Percentiles rank a stretch among this genome's conserved stretches.
Conservation (phyloP, 2,329 filamentous ascomycete species). For the Fonsecaea pedrosoi region DNA sequence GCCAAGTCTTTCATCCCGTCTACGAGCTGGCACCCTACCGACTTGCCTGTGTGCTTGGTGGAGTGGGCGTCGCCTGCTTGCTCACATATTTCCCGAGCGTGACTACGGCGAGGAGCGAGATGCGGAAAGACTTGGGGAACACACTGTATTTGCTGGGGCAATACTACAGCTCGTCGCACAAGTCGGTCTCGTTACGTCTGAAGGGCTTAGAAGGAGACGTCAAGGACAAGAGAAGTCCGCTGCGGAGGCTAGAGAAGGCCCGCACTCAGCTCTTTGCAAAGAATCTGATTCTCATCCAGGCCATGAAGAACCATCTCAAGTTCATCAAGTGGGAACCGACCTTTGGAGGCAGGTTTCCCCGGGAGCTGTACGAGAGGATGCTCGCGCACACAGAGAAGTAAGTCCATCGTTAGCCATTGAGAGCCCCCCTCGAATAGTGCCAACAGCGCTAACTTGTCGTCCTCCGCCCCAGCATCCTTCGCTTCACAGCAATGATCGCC, state of each 20-base stretch:
- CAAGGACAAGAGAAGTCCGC: constrained; percentile 40
- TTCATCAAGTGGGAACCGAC: constrained; percentile 75
- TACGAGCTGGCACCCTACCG: constrained; percentile 75
- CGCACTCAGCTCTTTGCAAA: constrained; percentile 71
- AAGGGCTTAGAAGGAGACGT: constrained; percentile 46
- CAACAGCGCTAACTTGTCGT: background rate
- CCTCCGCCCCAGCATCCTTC: constrained; percentile 57
- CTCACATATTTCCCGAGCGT: constrained; percentile 81
- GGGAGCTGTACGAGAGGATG: constrained; percentile 68
- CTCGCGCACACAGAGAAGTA: constrained; percentile 62
- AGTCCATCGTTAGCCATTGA: background rate
- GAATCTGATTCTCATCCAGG: constrained; percentile 69
- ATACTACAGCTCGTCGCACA: constrained; percentile 74
- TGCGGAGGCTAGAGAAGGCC: constrained; percentile 63
- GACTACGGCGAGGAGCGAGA: constrained; percentile 72
- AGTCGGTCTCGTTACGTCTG: constrained; percentile 68
- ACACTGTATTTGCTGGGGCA: constrained; percentile 76
- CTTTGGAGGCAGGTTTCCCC: constrained; percentile 75
- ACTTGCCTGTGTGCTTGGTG: constrained; percentile 70
- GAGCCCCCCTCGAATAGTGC: background rate
- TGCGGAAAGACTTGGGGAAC: constrained; percentile 71
- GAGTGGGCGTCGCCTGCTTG: constrained; percentile 73
- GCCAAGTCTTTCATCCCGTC: constrained; percentile 73
- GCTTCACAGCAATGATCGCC: constrained; percentile 70
- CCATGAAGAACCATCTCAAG: constrained; percentile 66